phyloP scores from a whole-genome alignment of 306 rosid genomes.

The Quercus parvula region DNA sequence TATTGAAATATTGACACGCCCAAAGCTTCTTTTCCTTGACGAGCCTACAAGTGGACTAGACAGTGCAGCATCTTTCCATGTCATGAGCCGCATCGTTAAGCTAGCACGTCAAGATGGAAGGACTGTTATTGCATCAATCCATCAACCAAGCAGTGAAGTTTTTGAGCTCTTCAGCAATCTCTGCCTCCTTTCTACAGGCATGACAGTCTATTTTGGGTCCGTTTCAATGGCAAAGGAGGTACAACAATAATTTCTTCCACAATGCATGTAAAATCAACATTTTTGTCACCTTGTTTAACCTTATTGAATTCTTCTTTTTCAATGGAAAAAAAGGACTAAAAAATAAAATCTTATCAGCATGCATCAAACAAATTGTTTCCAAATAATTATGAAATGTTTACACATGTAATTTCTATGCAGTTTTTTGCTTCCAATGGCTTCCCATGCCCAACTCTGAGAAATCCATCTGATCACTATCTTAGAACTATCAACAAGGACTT shows the following conservation, averaged over 20 bases:
- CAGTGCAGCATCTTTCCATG: conserved; percentile 71
- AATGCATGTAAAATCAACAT: neutral
- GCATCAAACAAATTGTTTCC: neutral
- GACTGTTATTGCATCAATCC: conserved; percentile 59
- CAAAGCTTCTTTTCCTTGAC: conserved; percentile 65
- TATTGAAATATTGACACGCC: conserved; percentile 61
- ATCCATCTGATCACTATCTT: conserved; percentile 72
- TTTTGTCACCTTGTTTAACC: too few species aligned
- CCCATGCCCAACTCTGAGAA: conserved; percentile 58
- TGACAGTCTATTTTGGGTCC: conserved; percentile 35
- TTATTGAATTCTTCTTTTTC: too few species aligned
- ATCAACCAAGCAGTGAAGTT: conserved; percentile 70
- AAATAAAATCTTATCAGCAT: neutral
- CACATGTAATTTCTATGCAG: conserved; percentile 20
- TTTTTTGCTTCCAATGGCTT: conserved; percentile 67
- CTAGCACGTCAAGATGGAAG: conserved; percentile 43
- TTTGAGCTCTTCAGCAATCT: conserved; percentile 52
- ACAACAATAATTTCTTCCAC: neutral
- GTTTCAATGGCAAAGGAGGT: conserved; percentile 34
- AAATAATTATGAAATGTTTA: neutral
- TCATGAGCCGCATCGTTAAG: conserved; percentile 49
- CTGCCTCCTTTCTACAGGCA: conserved; percentile 39
- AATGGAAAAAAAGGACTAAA: too few species aligned
- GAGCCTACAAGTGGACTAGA: conserved; percentile 85
- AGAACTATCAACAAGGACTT: conserved; percentile 76